A percentile compares a stretch with the other conserved stretches of the same genome.
Conservation (phyloP, 2,329 filamentous ascomycete species). For the Gyromitra esculenta region DNA sequence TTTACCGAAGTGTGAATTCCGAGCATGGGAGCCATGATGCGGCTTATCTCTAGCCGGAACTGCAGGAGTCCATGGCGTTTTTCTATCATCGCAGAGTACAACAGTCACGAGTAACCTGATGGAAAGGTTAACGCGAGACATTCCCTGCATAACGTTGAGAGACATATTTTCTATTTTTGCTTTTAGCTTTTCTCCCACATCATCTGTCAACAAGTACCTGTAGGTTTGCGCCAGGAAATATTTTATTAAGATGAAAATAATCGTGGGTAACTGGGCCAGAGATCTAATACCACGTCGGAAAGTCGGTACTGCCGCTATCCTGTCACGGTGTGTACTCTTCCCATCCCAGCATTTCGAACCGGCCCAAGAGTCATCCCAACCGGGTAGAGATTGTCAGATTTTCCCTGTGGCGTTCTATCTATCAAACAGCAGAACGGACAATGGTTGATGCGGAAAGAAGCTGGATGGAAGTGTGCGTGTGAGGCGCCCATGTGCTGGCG, state of each 20-base stretch:
- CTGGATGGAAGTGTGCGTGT: constrained; percentile 16
- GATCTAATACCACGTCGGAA: constrained; percentile 15
- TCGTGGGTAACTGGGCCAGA: not conserved
- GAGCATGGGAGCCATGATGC: constrained; percentile 11
- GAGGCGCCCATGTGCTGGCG: constrained; percentile 24
- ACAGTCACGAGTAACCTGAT: constrained; percentile 3
- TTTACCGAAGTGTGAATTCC: constrained; percentile 18
- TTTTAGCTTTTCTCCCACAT: not conserved
- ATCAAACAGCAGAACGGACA: constrained; percentile 19
- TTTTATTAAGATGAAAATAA: not conserved
- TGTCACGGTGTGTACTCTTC: constrained; percentile 21
- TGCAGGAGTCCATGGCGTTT: constrained; percentile 27
- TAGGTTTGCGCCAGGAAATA: not conserved
- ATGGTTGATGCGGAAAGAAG: constrained; percentile 13
- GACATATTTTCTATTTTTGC: not conserved
- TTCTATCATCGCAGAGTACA: constrained; percentile 2
- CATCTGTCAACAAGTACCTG: not conserved
- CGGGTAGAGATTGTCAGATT: constrained; percentile 19
- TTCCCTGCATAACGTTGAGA: constrained; percentile 12
- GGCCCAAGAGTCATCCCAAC: constrained; percentile 19
- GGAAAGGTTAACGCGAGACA: constrained; percentile 6
- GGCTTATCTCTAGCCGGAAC: constrained; percentile 4
- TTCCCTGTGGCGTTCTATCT: constrained; percentile 4
- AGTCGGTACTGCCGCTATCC: not conserved
- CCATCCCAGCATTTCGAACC: constrained; percentile 20